Conservation (phyloP, 75 land plant species). For the Adiantum capillusveneris region DNA sequence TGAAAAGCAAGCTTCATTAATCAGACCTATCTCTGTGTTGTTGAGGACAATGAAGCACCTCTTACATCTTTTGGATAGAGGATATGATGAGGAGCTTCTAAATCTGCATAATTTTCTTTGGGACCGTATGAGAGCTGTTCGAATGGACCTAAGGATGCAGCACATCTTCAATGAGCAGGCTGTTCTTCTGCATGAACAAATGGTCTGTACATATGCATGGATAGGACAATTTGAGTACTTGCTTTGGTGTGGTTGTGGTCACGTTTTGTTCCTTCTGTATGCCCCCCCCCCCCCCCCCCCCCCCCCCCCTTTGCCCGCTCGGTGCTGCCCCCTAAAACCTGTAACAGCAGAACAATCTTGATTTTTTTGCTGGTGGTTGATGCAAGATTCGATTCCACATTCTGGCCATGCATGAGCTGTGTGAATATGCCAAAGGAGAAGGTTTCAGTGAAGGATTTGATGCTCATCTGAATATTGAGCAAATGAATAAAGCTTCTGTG, state of each 20-base stretch:
- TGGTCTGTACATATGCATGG: conserved; percentile 40
- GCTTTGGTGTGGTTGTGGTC: neutral
- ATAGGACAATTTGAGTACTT: neutral
- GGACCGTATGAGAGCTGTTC: conserved; percentile 95
- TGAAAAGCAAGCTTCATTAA: conserved; percentile 71
- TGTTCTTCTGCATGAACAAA: conserved; percentile 89
- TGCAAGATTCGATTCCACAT: conserved; percentile 91
- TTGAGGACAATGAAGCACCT: conserved; percentile 72
- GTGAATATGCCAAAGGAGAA: conserved; percentile 87
- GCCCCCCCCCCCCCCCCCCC: too few relatives aligned
- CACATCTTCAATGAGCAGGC: conserved; percentile 77
- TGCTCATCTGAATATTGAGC: conserved; percentile 97
- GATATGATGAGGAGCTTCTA: conserved; percentile 64
- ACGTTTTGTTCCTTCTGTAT: conserved; percentile 1
- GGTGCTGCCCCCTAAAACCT: too few relatives aligned
- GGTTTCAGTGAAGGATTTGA: conserved; percentile 98
- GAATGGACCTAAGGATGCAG: conserved; percentile 98
- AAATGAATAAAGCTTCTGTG: conserved; percentile 97
- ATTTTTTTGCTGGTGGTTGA: neutral
- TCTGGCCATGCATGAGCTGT: conserved; percentile 96
- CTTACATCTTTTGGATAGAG: conserved; percentile 50
- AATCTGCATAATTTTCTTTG: conserved; percentile 83
- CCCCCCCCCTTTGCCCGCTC: too few relatives aligned
- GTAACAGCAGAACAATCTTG: too few relatives aligned
- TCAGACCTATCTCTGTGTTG: conserved; percentile 81